phyloP scores from a whole-genome alignment of 1,284 basidiomycete species.

The Trichosporon faecale region DNA sequence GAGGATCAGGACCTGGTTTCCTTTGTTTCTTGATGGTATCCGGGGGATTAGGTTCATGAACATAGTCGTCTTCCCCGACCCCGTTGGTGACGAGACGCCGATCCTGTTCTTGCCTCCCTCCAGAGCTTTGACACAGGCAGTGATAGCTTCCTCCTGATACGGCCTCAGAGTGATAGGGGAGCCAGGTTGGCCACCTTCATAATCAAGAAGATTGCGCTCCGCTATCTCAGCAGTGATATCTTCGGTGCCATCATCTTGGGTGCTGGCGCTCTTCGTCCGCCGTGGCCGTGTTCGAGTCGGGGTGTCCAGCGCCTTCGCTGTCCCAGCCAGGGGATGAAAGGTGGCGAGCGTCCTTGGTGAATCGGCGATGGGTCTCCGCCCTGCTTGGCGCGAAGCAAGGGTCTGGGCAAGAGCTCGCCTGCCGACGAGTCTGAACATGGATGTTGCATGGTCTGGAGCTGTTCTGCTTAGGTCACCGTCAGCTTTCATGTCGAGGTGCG shows the following conservation, averaged over 20 bases:
- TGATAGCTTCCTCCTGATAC: constrained; percentile 83
- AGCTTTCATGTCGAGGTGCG: neutral
- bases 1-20: constrained; percentile 37
- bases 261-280: neutral
- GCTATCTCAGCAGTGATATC: neutral
- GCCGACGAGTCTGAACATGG: neutral
- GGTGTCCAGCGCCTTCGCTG: neutral
- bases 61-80: constrained; percentile 89
- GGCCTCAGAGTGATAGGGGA: constrained; percentile 61
- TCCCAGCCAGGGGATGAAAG: neutral
- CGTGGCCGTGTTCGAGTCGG: neutral
- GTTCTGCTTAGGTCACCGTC: neutral
- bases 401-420: neutral
- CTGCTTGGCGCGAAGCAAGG: neutral
- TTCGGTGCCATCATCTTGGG: neutral
- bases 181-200: neutral
- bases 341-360: neutral
- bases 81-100: constrained; percentile 89
- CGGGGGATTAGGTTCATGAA: constrained; percentile 72
- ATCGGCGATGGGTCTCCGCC: no score
- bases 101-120: constrained; percentile 65
- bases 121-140: constrained; percentile 72
- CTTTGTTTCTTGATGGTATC: constrained; percentile 15
- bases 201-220: neutral
- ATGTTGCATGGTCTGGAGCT: neutral